Percentiles rank a stretch among this genome's conserved stretches.
Conservation (phyloP, 768 basidiomycete species). For the Imleria badia region DNA sequence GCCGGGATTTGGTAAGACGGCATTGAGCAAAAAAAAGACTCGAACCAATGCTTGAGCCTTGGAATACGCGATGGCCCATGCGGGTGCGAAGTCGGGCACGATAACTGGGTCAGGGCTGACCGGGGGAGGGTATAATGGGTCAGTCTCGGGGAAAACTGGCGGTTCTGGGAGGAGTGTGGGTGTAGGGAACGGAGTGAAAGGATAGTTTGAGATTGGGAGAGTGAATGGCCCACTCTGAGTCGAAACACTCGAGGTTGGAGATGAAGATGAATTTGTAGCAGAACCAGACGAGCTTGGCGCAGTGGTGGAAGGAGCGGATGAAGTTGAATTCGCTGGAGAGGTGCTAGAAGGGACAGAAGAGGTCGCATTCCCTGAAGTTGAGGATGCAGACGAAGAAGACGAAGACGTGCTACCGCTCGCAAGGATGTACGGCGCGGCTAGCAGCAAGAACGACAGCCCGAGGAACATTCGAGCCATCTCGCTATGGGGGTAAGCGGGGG, state of each 20-base stretch:
- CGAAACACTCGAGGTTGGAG: not conserved
- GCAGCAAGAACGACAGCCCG: constrained; percentile 15
- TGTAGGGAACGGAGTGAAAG: constrained; percentile 61
- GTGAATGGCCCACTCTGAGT: constrained; percentile 28
- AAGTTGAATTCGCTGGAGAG: not conserved
- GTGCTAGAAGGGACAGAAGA: not conserved
- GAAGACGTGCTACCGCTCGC: not conserved
- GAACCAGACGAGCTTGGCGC: constrained; percentile 8
- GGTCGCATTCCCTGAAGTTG: not conserved
- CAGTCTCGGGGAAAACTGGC: constrained; percentile 51
- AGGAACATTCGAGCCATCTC: constrained; percentile 20
- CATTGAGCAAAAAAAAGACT: not conserved
- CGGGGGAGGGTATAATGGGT: constrained; percentile 58
- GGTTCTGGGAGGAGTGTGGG: constrained; percentile 55
- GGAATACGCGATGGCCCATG: constrained; percentile 59
- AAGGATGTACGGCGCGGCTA: constrained; percentile 6
- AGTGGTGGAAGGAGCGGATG: constrained; percentile 2
- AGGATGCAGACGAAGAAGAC: not conserved
- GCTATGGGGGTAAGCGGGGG: not conserved
- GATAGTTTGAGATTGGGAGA: constrained; percentile 39
- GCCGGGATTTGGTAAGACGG: not conserved
- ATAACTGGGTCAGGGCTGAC: constrained; percentile 40
- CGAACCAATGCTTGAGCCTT: constrained; percentile 58
- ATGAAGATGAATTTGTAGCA: constrained; percentile 11
- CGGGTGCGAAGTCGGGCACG: constrained; percentile 46